A percentile compares a stretch with the other conserved stretches of the same genome.
Conservation (phyloP, 495 filamentous ascomycete species). For the Aspergillus affinis region DNA sequence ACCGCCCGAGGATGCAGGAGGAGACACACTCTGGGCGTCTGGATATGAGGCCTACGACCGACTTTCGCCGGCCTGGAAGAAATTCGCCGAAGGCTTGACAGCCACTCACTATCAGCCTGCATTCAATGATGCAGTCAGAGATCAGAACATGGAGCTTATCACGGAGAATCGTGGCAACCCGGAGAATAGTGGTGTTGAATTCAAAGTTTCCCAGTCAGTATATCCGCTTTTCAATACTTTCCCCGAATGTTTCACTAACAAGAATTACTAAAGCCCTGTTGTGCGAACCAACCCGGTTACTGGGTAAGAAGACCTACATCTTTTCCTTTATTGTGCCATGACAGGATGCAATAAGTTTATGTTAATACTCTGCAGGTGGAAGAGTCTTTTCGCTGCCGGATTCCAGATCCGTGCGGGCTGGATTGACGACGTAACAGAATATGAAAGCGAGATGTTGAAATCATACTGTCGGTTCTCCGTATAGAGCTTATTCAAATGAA, state of each 20-base stretch:
- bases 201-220: conserved; percentile 53
- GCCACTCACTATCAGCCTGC: conserved; percentile 48
- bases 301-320: conserved; percentile 38
- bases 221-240: not conserved
- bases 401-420: conserved; percentile 12
- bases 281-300: conserved; percentile 75
- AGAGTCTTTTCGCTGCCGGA: conserved; percentile 59
- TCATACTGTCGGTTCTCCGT: not conserved
- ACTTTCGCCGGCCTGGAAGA: conserved; percentile 56
- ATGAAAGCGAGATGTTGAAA: conserved; percentile 45
- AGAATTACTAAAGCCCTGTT: conserved; percentile 35
- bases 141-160: conserved; percentile 48
- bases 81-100: conserved; percentile 62
- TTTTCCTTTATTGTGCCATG: too few species aligned
- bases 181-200: conserved; percentile 48
- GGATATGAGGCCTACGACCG: conserved; percentile 75
- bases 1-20: conserved; percentile 68
- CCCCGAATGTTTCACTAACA: not conserved
- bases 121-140: conserved; percentile 16
- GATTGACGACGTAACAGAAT: conserved; percentile 21
- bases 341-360: too few species aligned
- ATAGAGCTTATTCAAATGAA: too few species aligned
- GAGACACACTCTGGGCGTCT: conserved; percentile 66
- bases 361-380: conserved; percentile 38
- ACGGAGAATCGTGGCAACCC: conserved; percentile 56